Base-by-base conservation (phyloP, 163 green algal species). In the Chlamydomonas reinhardtii region DNA sequence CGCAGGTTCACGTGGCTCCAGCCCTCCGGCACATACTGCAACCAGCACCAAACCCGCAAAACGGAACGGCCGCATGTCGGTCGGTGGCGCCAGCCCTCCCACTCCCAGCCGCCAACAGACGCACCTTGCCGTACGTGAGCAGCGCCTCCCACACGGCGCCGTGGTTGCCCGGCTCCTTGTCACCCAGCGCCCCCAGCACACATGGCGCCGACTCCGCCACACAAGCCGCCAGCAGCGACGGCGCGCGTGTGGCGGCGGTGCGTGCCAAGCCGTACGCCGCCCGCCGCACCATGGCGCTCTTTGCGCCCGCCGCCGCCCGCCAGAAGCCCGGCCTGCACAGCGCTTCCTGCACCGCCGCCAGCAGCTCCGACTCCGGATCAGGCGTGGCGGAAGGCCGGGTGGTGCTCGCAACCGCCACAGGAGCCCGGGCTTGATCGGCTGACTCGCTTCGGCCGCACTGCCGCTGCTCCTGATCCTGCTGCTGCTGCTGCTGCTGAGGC, bases 81-180 rank as follows among this genome's bases (percentile, higher is more conserved):
- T 27, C 11, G 16, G 6, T 65, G 59, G 59, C 59, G 12, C 8
- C 8, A 54, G 43, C 43, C 6, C n/a, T n/a, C n/a, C n/a, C n/a
- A n/a, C n/a, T n/a, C n/a, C n/a, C 27, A 56, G n/a, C 65, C 35
- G 22, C 14, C 17, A n/a, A n/a, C 52, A 25, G 34, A 24, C 88
- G 31, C 48, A 87, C 85, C 81, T 91, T 91, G n/a, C 91, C 68
- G 81, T 93, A 96, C 6, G 88, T 88, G 27, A 98, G 91, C 66
- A 97, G 52, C 81, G 94, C 88, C 34, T 93, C 93, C 95, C 95
- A 98, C 94, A 97, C 94, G 2, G 82, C 85, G 4, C 77, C 66
- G 79, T 98, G 95, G 82, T 92, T 95, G 29, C 25, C 56, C 0
- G 92, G 20, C 16, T 97, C 93, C 77, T 94, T 94, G 25, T 97